Conservation (phyloP, 768 basidiomycete genomes). For the Collybia mongolica region DNA sequence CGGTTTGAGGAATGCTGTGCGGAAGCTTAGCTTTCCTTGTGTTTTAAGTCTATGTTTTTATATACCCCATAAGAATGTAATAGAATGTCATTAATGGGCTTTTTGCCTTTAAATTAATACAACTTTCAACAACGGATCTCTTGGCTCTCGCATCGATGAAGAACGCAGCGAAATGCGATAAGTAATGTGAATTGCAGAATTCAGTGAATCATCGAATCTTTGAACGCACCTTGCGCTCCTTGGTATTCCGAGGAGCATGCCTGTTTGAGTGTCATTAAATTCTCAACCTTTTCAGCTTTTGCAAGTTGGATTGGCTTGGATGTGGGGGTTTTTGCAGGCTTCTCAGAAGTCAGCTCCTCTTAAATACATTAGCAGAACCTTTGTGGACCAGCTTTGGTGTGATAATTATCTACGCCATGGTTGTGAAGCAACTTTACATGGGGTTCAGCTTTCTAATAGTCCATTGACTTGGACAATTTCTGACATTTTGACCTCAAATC, state of each 20-base stretch:
- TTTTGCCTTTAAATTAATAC: too few relatives aligned
- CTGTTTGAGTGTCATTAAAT: conserved; percentile 74
- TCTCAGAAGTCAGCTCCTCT: conserved; percentile 18
- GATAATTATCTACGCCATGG: conserved; percentile 33
- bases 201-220: conserved; percentile 84
- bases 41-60: too few relatives aligned
- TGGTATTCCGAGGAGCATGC: conserved; percentile 74
- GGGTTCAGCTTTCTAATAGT: conserved; percentile 76
- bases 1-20: too few relatives aligned
- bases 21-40: too few relatives aligned
- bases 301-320: conserved; percentile 35
- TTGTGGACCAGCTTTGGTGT: conserved; percentile 6
- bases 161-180: too few relatives aligned
- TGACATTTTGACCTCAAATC: conserved; percentile 67
- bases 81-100: conserved; percentile 24
- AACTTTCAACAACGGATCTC: too few relatives aligned
- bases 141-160: too few relatives aligned
- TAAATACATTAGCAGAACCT: conserved; percentile 9
- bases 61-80: conserved; percentile 22
- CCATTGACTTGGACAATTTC: conserved; percentile 87
- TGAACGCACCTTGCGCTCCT: conserved; percentile 78
- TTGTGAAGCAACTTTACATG: conserved; percentile 77
- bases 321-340: conserved; percentile 27
- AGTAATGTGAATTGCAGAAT: conserved; percentile 85
- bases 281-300: conserved; percentile 42